Conservation (phyloP, 768 basidiomycete genomes). For the Rhodocollybia butyracea region DNA sequence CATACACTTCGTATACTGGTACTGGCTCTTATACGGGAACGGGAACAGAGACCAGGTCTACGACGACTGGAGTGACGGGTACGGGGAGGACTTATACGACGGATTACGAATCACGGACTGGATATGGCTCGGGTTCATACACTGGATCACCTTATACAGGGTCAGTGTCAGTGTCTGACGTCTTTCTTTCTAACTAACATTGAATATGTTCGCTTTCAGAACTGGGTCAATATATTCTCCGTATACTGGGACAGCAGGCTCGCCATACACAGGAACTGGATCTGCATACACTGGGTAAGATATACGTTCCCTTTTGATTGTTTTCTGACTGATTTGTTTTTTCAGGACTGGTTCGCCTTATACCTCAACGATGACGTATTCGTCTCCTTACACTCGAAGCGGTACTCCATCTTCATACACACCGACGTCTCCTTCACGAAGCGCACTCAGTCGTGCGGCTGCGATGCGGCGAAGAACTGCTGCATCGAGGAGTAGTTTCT, state of each 20-base stretch:
- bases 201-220: neutral
- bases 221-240: conserved; percentile 16
- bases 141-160: conserved; percentile 8
- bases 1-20: conserved; percentile 31
- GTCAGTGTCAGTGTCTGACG: neutral
- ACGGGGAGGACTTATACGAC: conserved; percentile 4
- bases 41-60: conserved; percentile 18
- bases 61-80: neutral
- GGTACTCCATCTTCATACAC: conserved; percentile 25
- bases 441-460: conserved; percentile 50
- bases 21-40: conserved; percentile 30
- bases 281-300: conserved; percentile 3
- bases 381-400: conserved; percentile 13
- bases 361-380: conserved; percentile 8
- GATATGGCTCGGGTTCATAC: neutral
- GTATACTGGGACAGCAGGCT: conserved; percentile 13
- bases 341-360: conserved; percentile 3
- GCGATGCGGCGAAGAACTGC: conserved; percentile 54
- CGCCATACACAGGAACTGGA: conserved; percentile 1
- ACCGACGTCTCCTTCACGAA: conserved; percentile 47
- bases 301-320: neutral
- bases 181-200: neutral
- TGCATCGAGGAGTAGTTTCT: conserved; percentile 25
- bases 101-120: conserved; percentile 7
- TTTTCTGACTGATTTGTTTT: neutral